Base-by-base conservation (phyloP, 1,284 basidiomycete species). In the Puccinia triticina region DNA sequence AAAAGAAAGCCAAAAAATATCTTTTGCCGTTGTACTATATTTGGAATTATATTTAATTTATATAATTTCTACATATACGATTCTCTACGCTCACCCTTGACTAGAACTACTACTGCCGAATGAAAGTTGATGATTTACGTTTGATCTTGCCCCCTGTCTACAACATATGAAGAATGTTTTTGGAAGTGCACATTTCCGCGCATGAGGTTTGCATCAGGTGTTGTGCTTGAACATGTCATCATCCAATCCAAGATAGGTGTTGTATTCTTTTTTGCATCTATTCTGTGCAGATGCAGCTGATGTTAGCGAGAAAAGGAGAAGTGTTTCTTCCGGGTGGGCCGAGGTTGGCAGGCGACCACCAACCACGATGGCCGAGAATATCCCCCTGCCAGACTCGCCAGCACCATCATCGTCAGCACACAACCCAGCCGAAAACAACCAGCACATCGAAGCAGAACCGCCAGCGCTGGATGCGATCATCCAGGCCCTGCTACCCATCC, bases 361-460 rank as follows among this genome's bases (percentile, higher is more conserved):
- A 16, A 53, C 50, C 8, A 37, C 23, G 16, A 74, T 74, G 72
- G 72, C 72, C 10, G 72, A 26, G 21, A 34, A 57, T 32, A 74
- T 74, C n/a, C 72, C 72, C 2, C 72, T 74, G 11, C 72, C 72
- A 40, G 48, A 73, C 29, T 73, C 71, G 48, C 50, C 72, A 1
- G n/a, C 71, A 53, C 48, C 48, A 5, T 46, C 71, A 34, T 14
- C 43, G 1, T 43, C 37, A 67, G 14, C 37, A 67, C 37, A 43
- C 16, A 50, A 14, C 16, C 29, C 29, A 40, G 29, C 23, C 66
- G 40, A 67, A 12, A 43, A 23, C 32, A 43, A 67, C 37, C 37
- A 61, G 59, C n/a, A 71, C 10, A 61, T 29, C 32, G 5, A 61
- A 29, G 3, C 59, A 48, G 4, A 43, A 46, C 3, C 40, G 4